A percentile compares a stretch with the other conserved stretches of the same genome.
These are phyloP conservation scores for Picea sitchensis DNA, from an alignment of 75 land plant species.

Conservation along the genomic window DNA sequence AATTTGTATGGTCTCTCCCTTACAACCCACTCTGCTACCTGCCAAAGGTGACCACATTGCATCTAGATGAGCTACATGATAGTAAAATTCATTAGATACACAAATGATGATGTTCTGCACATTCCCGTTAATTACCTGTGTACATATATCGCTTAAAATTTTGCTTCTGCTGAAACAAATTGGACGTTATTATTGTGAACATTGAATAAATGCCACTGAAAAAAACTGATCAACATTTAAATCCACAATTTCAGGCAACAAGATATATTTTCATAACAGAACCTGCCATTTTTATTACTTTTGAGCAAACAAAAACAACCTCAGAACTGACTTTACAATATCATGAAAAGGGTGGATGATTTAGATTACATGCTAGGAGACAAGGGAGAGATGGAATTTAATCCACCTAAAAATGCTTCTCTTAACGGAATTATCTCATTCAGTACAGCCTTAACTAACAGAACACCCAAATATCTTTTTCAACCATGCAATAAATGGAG, in stretches of 20 bases:
- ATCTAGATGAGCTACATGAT: not conserved
- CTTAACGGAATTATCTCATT: not conserved
- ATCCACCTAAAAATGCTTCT: not conserved
- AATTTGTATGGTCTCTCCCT: slow-evolving; percentile 72
- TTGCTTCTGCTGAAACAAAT: not conserved
- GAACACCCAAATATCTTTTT: not conserved
- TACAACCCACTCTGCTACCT: slow-evolving; percentile 88
- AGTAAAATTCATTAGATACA: not conserved
- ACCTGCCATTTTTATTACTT: not conserved
- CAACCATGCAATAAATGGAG: slow-evolving; percentile 1
- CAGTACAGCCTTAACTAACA: not conserved
- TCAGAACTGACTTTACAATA: not conserved
- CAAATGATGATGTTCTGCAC: not conserved
- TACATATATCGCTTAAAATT: not conserved
- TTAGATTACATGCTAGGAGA: not conserved
- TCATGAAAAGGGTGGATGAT: too few species aligned
- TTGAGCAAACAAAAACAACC: not conserved
- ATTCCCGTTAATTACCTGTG: not conserved
- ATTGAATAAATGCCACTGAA: not conserved
- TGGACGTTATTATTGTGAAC: not conserved
- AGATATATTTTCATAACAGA: not conserved
- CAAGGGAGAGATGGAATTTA: not conserved
- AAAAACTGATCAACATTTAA: not conserved
- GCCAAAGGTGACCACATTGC: not conserved
- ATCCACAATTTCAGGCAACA: not conserved